phyloP scores from a whole-genome alignment of 192 early-diverging fungal genomes.

The Allomyces javanicus region DNA sequence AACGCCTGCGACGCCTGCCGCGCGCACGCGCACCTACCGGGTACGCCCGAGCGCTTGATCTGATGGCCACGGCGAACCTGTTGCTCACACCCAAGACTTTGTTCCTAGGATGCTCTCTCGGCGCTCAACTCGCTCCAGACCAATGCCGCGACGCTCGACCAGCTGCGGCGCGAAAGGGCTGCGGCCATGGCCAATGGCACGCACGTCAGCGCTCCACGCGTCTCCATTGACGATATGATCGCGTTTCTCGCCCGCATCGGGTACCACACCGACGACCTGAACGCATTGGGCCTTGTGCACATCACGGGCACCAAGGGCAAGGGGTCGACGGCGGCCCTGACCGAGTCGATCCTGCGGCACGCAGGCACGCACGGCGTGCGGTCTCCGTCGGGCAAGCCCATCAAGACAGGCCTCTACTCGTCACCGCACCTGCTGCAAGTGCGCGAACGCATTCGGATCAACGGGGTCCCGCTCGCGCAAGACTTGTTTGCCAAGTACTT shows the following conservation, averaged over 20 bases:
- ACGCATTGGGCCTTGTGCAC: conserved; percentile 59
- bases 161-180: conserved; percentile 44
- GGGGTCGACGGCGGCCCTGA: conserved; percentile 64
- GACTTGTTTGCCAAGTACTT: conserved; percentile 70
- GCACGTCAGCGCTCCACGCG: conserved; percentile 4
- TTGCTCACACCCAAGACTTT: background rate
- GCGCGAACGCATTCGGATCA: conserved; percentile 82
- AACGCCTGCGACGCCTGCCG: no score
- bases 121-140: conserved; percentile 70
- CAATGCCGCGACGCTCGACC: conserved; percentile 56
- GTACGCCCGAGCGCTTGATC: no score
- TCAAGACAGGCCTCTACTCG: conserved; percentile 38
- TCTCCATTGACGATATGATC: conserved; percentile 24
- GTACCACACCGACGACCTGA: conserved; percentile 47
- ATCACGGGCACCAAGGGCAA: conserved; percentile 76
- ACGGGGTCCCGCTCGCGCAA: conserved; percentile 58
- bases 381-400: background rate
- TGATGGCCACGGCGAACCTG: no score
- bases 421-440: conserved; percentile 84
- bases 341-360: conserved; percentile 52
- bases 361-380: conserved; percentile 2
- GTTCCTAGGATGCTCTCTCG: conserved; percentile 49
- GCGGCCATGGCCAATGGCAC: conserved; percentile 34
- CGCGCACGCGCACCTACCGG: no score
- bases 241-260: conserved; percentile 46